These are phyloP conservation scores for Clohesyomyces aquaticus DNA, from an alignment of 495 filamentous ascomycete genomes.

Conservation along the genomic window DNA sequence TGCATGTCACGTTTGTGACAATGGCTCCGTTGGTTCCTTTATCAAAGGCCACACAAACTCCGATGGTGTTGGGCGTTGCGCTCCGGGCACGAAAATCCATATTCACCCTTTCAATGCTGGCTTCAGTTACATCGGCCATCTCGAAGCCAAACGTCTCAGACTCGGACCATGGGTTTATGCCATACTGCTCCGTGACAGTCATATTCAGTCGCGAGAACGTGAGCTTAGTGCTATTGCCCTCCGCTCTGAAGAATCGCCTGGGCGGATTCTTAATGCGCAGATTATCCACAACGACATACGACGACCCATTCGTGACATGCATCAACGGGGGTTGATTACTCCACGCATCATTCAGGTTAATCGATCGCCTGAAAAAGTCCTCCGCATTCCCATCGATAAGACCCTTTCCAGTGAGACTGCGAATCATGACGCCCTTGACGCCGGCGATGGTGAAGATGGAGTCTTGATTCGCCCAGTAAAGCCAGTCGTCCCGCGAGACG, in stretches of 20 bases:
- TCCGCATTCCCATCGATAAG: constrained; percentile 22
- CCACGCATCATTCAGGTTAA: background rate
- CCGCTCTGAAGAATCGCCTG: constrained; percentile 20
- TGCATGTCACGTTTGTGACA: constrained; percentile 7
- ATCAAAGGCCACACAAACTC: constrained; percentile 23
- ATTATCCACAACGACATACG: constrained; percentile 10
- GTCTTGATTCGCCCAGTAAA: constrained; percentile 5
- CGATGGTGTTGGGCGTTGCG: background rate
- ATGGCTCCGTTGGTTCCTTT: constrained; percentile 1
- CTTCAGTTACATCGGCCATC: constrained; percentile 9
- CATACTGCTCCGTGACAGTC: constrained; percentile 1
- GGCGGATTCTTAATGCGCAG: constrained; percentile 12
- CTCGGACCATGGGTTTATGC: background rate
- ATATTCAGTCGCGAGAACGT: constrained; percentile 1
- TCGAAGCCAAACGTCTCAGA: constrained; percentile 21
- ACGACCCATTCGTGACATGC: constrained; percentile 20
- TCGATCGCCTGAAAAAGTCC: constrained; percentile 3
- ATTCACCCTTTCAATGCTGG: constrained; percentile 1
- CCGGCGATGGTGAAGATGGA: constrained; percentile 14
- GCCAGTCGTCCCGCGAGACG: constrained; percentile 11
- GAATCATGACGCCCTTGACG: constrained; percentile 8
- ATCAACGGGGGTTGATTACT: constrained; percentile 4
- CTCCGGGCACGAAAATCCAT: constrained; percentile 12
- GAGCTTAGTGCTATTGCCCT: constrained; percentile 10
- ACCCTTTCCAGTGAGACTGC: constrained; percentile 23